Conservation (phyloP, 192 early-diverging fungal species). For the Pilaira anomala region DNA sequence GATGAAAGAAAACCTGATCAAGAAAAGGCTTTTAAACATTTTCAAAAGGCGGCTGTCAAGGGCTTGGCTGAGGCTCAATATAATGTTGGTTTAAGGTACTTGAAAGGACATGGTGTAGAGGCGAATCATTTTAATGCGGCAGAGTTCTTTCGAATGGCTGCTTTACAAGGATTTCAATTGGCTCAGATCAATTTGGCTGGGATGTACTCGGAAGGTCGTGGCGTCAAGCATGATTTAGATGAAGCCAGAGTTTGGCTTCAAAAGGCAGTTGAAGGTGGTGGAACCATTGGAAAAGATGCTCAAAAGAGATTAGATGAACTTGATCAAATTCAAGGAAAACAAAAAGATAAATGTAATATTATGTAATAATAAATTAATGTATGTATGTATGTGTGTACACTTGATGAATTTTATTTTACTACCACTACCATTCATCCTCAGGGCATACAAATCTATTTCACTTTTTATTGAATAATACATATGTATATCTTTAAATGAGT, state of each 20-base stretch:
- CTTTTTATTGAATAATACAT: too few species aligned
- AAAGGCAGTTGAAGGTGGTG: slow-evolving; percentile 33
- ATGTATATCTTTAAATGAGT: too few species aligned
- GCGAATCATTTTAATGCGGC: slow-evolving; percentile 43
- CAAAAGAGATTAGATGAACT: slow-evolving; percentile 20
- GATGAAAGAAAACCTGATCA: slow-evolving; percentile 22
- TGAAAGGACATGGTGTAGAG: slow-evolving; percentile 44
- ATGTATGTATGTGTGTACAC: too few species aligned
- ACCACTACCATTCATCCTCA: too few species aligned
- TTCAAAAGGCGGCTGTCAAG: slow-evolving; percentile 47
- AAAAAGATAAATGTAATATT: slow-evolving; percentile 24
- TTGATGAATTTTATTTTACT: background rate
- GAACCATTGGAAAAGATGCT: slow-evolving; percentile 32
- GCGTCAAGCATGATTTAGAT: slow-evolving; percentile 30
- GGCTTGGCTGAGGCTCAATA: slow-evolving; percentile 54
- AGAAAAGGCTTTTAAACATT: slow-evolving; percentile 45
- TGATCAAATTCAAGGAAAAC: slow-evolving; percentile 2
- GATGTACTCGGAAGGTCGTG: slow-evolving; percentile 38
- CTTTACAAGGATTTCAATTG: slow-evolving; percentile 43
- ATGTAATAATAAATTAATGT: slow-evolving; percentile 25
- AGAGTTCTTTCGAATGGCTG: slow-evolving; percentile 52
- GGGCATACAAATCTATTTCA: too few species aligned
- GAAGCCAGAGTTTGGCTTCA: slow-evolving; percentile 24
- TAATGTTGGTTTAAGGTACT: slow-evolving; percentile 43
- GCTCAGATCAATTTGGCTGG: slow-evolving; percentile 46